phyloP scores from a whole-genome alignment of 345 rosid genomes.

The Limnanthes douglasii region DNA sequence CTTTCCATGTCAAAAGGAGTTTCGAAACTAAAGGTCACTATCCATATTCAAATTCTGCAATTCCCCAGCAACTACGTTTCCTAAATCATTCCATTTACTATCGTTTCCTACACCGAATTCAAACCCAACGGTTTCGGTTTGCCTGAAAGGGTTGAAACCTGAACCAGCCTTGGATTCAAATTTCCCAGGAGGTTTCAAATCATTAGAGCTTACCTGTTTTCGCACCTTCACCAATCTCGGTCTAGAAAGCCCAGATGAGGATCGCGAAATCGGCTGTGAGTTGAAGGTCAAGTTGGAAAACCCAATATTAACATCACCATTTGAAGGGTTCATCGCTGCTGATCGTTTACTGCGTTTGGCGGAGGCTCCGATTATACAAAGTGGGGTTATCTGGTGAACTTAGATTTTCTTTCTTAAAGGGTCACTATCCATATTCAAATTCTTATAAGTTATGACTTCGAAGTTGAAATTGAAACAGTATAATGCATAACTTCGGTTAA shows the following conservation, averaged over 20 bases:
- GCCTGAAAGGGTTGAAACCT: conserved; percentile 52
- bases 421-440: too few species aligned
- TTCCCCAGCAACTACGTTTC: conserved; percentile 21
- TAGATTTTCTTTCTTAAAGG: too few species aligned
- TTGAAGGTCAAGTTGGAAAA: conserved; percentile 21
- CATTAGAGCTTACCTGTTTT: conserved; percentile 29
- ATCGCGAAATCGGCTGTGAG: conserved; percentile 20
- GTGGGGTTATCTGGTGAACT: too few species aligned
- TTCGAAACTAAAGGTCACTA: conserved; percentile 12
- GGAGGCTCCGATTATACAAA: too few species aligned
- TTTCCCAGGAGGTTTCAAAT: conserved; percentile 11
- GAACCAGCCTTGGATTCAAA: conserved; percentile 18
- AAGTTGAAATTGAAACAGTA: too few species aligned
- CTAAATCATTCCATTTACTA: conserved; percentile 6
- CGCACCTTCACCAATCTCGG: conserved; percentile 48
- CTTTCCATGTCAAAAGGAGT: conserved; percentile 31
- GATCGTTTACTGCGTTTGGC: too few species aligned
- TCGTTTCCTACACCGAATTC: conserved; percentile 14
- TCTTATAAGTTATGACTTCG: too few species aligned
- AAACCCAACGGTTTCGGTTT: conserved; percentile 14
- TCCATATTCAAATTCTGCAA: conserved; percentile 37
- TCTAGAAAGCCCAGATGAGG: conserved; percentile 38
- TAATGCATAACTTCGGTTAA: too few species aligned
- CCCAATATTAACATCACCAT: too few species aligned
- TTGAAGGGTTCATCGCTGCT: too few species aligned